Evolutionary conservation across 2,329 filamentous ascomycete species (phyloP), one percentile per base, ranked within the genome.

Genomic region (Immersiporthe knoxdaviesiana): DNA sequence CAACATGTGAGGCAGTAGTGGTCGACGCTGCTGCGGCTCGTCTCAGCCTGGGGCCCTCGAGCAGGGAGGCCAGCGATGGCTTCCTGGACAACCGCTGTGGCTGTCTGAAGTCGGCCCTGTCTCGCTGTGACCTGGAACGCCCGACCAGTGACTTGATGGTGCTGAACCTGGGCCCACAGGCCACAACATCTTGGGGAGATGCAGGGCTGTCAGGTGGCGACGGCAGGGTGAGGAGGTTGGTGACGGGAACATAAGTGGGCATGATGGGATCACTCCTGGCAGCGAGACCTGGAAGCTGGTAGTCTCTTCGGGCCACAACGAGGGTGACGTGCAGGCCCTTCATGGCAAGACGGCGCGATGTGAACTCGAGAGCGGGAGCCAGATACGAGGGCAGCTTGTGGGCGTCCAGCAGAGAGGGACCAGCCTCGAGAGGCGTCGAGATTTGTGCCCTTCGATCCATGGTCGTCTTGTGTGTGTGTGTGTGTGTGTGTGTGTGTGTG

Each of bases 361-460:
- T 81, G 73, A 89, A 88, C 69, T 89, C 87, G 39, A 91, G 82
- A 35, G 87, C 87, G 5, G 82, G 81, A 14, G 79, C 82, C 67
- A 90, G 76, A 58, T 83, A 80, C n/a, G 82, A 77, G 1, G 88
- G 87, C n/a, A 90, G 81, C 69, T 85, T 83, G 72, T 88, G 83
- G 44, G 81, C 80, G 73, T 89, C 85, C 70, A 89, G 83, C 67
- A 90, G 80, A 27, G 88, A 90, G 56, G 81, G 80, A 24, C 88
- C 88, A 37, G 88, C 88, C 81, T 90, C 88, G 68, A 91, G 83
- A 18, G 88, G 88, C 63, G 87, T 84, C 1, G 88, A 90, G 74
- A 90, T 90, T 68, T 80, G 81, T 67, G 83, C 80, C 78, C 88
- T 90, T 75, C 85, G 80, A 52, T 81, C 75, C 81, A 85, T 84